Base-by-base conservation (phyloP, 371 early-diverging fungal genomes). In the Syncephalastrum sp. region DNA sequence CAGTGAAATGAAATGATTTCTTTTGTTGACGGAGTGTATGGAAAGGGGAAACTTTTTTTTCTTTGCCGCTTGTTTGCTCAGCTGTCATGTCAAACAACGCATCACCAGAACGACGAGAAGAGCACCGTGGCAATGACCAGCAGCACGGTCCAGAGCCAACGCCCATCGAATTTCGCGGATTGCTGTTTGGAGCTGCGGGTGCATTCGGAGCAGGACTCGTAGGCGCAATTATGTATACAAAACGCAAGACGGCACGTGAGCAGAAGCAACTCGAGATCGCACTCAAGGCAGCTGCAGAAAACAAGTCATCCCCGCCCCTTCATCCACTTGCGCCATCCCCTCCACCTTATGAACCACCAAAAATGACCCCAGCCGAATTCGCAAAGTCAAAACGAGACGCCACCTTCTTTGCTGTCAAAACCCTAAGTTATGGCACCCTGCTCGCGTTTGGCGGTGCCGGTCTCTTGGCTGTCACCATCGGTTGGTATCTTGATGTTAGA, bases 141-240 rank as follows among this genome's bases (percentile, higher is more conserved):
- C 29, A 29, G 29, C 38, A 33, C 10, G 38, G 8, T 33, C 10
- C 2, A 10, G 54, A 60, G 45, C 56, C 56, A 16, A 23, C 54
- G 14, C 41, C 54, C 14, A 38, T 54, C 3, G 56, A 48, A 17
- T 50, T 54, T 5, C 47, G 63, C 27, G 53, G 51, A 24, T 55
- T 74, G 48, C 53, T 74, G 14, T 54, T 66, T 54, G 66, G 71
- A 15, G 64, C 75, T 50, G 72, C 68, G 13, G 64, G 67, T 47
- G 72, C 74, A 7, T 79, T 79, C 68, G 75, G 68, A 45, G 69
- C 72, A 41, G 75, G 79, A 24, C 50, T 79, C 42, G 17, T 67
- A 17, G 79, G 79, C 27, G 73, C 79, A 3, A 72, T 79, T 53
- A 73, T 72, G 74, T 64, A 79, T 47, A 73, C 79, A 10, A 71